These are phyloP conservation scores for Dipodascopsis uninucleata DNA, from an alignment of 805 yeast genomes.

Conservation along the genomic window DNA sequence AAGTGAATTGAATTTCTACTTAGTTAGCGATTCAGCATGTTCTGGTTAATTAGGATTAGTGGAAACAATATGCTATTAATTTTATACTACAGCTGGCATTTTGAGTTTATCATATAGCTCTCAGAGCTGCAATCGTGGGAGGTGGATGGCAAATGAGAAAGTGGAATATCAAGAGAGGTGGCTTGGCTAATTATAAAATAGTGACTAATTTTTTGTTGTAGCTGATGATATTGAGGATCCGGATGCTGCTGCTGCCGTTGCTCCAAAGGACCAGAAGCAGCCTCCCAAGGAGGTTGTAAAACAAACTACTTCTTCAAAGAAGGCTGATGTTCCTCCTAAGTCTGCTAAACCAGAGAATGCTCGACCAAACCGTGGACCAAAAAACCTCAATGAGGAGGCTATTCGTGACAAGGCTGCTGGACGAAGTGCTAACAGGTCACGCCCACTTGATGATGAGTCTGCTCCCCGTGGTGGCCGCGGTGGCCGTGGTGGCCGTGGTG, in stretches of 20 bases:
- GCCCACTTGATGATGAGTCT: constrained; percentile 27
- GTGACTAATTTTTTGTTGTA: constrained; percentile 5
- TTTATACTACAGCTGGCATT: too few relatives aligned
- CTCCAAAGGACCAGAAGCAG: constrained; percentile 37
- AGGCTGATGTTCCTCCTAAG: constrained; percentile 75
- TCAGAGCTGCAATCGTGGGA: too few relatives aligned
- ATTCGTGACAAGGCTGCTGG: constrained; percentile 64
- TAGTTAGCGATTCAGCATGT: too few relatives aligned
- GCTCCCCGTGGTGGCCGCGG: constrained; percentile 26
- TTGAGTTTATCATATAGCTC: too few relatives aligned
- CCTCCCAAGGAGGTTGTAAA: constrained; percentile 65
- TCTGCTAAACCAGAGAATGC: constrained; percentile 55
- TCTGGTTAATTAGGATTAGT: too few relatives aligned
- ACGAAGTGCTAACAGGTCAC: constrained; percentile 42
- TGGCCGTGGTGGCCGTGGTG: constrained; percentile 19
- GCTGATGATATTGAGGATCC: constrained; percentile 85
- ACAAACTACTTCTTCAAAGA: constrained; percentile 74
- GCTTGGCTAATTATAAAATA: neutral
- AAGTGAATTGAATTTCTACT: too few relatives aligned
- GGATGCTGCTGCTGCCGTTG: constrained; percentile 42
- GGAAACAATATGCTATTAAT: too few relatives aligned
- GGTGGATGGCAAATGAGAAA: too few relatives aligned
- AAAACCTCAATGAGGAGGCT: constrained; percentile 81
- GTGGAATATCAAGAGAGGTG: too few relatives aligned
- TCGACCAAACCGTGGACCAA: constrained; percentile 60